Conservation (phyloP, 208 protist genomes). For the Acanthamoeba lenticulata region DNA sequence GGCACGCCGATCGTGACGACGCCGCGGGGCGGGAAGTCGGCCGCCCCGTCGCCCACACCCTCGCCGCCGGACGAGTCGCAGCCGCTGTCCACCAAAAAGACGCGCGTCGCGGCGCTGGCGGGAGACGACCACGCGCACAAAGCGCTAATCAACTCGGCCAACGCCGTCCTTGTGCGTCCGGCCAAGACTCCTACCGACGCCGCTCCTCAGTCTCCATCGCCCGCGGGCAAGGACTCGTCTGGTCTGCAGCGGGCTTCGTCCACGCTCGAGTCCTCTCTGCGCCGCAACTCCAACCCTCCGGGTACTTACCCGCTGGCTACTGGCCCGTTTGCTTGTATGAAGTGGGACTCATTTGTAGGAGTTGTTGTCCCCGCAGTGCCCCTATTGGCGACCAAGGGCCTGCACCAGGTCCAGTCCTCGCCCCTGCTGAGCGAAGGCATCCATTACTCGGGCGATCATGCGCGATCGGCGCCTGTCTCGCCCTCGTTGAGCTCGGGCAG, state of each 20-base stretch:
- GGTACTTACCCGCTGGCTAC: neutral
- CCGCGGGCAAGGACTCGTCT: neutral
- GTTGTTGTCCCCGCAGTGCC: neutral
- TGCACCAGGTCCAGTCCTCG: neutral
- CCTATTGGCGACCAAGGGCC: neutral
- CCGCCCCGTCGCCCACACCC: neutral
- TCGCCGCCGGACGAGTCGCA: neutral
- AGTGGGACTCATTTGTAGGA: neutral
- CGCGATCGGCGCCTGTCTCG: neutral
- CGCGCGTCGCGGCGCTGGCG: neutral
- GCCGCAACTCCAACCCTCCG: neutral
- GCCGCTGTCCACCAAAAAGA: neutral
- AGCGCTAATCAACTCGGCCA: neutral
- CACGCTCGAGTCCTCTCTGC: neutral
- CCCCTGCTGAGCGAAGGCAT: neutral
- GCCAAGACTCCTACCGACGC: neutral
- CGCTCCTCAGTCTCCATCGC: neutral
- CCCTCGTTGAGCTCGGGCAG: neutral
- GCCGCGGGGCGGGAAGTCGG: neutral
- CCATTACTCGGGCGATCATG: neutral
- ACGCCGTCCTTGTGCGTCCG: slow-evolving; percentile 3
- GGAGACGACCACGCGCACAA: neutral
- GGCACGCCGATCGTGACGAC: neutral
- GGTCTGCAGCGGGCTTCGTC: neutral
- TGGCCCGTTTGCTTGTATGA: too few species aligned